phyloP scores from a whole-genome alignment of 441 rosid species.

The Pelargonium citronellum region DNA sequence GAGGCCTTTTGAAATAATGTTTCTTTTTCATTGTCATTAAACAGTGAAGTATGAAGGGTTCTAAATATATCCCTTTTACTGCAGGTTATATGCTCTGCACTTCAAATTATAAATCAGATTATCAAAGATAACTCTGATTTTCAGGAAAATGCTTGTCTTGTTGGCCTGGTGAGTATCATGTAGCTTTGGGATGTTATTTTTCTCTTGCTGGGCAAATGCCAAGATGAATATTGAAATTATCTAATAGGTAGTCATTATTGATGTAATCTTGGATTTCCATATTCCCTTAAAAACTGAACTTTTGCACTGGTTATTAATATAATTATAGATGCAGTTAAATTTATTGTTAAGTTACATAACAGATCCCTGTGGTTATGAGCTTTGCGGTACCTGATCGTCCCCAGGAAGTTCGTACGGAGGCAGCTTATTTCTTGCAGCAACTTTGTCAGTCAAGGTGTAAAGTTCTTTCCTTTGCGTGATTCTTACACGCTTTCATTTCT shows the following conservation, averaged over 20 bases:
- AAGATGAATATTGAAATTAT: background rate
- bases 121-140: constrained; percentile 73
- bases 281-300: background rate
- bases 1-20: constrained; percentile 15
- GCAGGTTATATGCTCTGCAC: constrained; percentile 79
- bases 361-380: constrained; percentile 80
- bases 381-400: constrained; percentile 73
- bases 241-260: background rate
- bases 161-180: constrained; percentile 68
- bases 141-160: constrained; percentile 95
- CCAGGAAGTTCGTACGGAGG: constrained; percentile 86
- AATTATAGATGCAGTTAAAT: constrained; percentile 19
- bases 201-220: background rate
- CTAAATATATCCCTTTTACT: constrained; percentile 18
- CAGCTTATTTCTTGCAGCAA: constrained; percentile 88
- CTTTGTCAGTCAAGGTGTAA: constrained; percentile 90
- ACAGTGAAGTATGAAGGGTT: constrained; percentile 20
- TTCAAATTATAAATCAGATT: constrained; percentile 83
- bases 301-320: background rate
- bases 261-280: background rate
- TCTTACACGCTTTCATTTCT: constrained; percentile 12
- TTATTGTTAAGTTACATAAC: constrained; percentile 27
- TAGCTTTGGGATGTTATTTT: constrained; percentile 10
- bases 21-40: constrained; percentile 12
- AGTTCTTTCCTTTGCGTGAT: constrained; percentile 16